phyloP scores from a whole-genome alignment of 78 protist genomes.

The Dictyostelium purpureum region DNA sequence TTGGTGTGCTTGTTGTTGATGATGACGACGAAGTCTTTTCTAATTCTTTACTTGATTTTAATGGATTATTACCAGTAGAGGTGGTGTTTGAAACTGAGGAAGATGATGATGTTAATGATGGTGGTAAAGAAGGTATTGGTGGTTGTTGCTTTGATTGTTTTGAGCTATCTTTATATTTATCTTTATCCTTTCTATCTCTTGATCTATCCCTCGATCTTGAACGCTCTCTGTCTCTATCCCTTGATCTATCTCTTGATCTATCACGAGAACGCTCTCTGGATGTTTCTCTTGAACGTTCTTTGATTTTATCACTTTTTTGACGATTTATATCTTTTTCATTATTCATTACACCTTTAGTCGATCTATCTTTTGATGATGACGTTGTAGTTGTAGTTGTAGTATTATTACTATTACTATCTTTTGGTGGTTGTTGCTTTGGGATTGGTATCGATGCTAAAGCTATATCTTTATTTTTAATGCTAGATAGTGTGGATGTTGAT shows the following conservation, averaged over 20 bases:
- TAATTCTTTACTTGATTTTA: constrained; percentile 26
- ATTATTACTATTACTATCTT: background rate
- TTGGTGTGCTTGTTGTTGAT: constrained; percentile 2
- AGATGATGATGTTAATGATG: background rate
- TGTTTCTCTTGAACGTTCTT: background rate
- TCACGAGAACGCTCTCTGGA: background rate
- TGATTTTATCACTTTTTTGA: background rate
- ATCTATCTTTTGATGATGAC: background rate
- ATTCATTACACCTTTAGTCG: background rate
- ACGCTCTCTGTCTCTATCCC: background rate
- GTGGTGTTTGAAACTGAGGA: background rate
- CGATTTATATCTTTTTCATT: background rate
- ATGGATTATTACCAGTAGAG: no score
- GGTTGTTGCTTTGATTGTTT: no score
- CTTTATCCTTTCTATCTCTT: background rate
- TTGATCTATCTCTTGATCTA: constrained; percentile 3
- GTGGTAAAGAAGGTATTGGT: background rate
- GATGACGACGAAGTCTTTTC: constrained; percentile 1
- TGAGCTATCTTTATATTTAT: background rate
- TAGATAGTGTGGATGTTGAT: no score
- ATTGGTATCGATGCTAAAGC: no score
- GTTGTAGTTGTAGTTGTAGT: background rate
- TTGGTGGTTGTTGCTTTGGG: no score
- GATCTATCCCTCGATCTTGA: background rate
- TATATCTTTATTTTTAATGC: no score